Conservation (phyloP, 139 green algal species). For the Nannochloris sp. region DNA sequence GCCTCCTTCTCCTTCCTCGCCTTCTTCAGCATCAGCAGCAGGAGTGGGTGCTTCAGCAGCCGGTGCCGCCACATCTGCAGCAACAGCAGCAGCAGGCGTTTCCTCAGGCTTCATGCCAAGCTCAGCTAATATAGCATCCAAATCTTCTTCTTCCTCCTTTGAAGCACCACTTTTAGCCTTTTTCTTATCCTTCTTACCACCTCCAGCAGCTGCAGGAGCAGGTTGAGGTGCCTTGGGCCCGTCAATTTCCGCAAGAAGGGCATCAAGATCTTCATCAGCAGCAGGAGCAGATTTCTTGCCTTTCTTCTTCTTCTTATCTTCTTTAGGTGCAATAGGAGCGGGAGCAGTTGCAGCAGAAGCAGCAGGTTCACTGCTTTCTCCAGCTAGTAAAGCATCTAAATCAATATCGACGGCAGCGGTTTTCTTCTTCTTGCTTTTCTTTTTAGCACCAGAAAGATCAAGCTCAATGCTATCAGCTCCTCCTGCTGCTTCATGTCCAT, state of each 20-base stretch:
- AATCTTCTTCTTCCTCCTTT: conserved; percentile 57
- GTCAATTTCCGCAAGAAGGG: conserved; percentile 65
- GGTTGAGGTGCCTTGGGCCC: conserved; percentile 17
- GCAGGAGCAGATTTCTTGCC: conserved; percentile 34
- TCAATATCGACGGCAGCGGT: conserved; percentile 26
- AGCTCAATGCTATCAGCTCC: conserved; percentile 7
- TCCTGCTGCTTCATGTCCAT: too few relatives aligned
- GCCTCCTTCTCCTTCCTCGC: conserved; percentile 7
- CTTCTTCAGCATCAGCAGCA: conserved; percentile 16
- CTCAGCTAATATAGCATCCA: conserved; percentile 61
- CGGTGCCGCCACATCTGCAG: conserved; percentile 8
- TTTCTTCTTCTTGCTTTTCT: conserved; percentile 41
- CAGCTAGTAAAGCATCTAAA: conserved; percentile 17
- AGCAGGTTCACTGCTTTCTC: not conserved
- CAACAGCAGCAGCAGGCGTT: not conserved
- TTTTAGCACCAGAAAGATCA: conserved; percentile 19
- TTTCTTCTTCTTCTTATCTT: conserved; percentile 41
- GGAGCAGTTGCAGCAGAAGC: not conserved
- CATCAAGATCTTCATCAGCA: conserved; percentile 52
- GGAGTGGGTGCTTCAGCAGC: conserved; percentile 14
- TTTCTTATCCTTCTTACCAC: conserved; percentile 57
- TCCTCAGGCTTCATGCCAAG: conserved; percentile 24
- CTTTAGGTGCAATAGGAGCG: conserved; percentile 16
- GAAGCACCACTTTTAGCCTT: conserved; percentile 30
- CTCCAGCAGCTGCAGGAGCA: not conserved